Conservation (phyloP, 257 asterid genomes). For the Penstemon eatonii region DNA sequence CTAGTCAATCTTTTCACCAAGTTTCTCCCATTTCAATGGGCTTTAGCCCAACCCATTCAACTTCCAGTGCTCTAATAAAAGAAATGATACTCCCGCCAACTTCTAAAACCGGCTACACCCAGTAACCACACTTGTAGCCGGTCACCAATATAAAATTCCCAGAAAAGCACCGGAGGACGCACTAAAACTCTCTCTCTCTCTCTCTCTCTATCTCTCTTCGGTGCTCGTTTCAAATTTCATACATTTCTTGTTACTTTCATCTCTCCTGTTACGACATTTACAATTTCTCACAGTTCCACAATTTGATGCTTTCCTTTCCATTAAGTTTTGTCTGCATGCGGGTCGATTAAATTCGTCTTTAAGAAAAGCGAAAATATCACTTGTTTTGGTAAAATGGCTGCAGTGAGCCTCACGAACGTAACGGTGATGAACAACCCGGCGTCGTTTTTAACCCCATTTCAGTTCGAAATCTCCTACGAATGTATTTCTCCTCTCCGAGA, state of each 20-base stretch:
- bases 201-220: background rate
- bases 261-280: background rate
- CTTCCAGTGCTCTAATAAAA: constrained; percentile 21
- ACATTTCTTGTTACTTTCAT: constrained; percentile 28
- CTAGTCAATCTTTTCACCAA: background rate
- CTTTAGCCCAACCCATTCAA: constrained; percentile 7
- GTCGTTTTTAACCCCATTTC: constrained; percentile 76
- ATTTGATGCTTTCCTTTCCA: constrained; percentile 24
- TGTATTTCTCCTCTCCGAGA: constrained; percentile 84
- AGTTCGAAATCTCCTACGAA: constrained; percentile 96
- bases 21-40: background rate
- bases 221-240: constrained; percentile 17
- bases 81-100: constrained; percentile 55
- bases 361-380: constrained; percentile 14
- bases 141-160: constrained; percentile 33
- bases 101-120: constrained; percentile 46
- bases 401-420: constrained; percentile 86
- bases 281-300: background rate
- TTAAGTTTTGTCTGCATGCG: constrained; percentile 28
- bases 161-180: background rate
- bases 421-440: constrained; percentile 95
- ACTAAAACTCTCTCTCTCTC: background rate
- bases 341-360: constrained; percentile 18
- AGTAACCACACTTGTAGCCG: constrained; percentile 37
- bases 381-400: constrained; percentile 60